Evolutionary conservation across 1,139 yeast species (phyloP).

Genomic region (Hansenula sp.): DNA sequence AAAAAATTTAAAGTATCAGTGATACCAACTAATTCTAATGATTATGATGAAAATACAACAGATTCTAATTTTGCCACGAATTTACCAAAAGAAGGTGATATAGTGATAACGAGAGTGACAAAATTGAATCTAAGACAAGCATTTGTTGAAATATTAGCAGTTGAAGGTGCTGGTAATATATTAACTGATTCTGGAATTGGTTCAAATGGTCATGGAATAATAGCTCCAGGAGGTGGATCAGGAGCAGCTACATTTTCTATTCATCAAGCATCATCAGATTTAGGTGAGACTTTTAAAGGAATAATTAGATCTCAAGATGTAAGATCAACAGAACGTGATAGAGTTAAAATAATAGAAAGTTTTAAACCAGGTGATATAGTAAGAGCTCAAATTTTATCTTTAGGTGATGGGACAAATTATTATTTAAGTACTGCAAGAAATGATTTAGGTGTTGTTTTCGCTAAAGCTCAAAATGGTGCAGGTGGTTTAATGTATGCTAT

Average conservation of each 20-base stretch:
- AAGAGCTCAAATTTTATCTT: constrained; percentile 72
- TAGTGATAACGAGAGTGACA: constrained; percentile 74
- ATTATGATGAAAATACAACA: constrained; percentile 15
- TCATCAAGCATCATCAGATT: constrained; percentile 52
- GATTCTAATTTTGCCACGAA: constrained; percentile 39
- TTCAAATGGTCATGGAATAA: constrained; percentile 44
- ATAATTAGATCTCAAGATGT: constrained; percentile 85
- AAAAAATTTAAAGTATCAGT: constrained; percentile 19
- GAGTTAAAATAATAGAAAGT: constrained; percentile 71
- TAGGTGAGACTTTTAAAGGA: constrained; percentile 91
- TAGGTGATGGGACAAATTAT: constrained; percentile 93
- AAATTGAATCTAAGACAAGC: constrained; percentile 67
- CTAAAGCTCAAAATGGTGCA: constrained; percentile 61
- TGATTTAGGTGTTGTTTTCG: constrained; percentile 92
- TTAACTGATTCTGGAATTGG: constrained; percentile 66
- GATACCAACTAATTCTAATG: constrained; percentile 12
- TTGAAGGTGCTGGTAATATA: constrained; percentile 61
- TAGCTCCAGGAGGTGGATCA: constrained; percentile 53
- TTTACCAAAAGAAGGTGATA: constrained; percentile 81
- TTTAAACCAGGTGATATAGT: constrained; percentile 93
- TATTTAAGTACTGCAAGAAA: constrained; percentile 86
- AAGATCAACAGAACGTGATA: constrained; percentile 86
- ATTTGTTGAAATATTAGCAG: constrained; percentile 75
- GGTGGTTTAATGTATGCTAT: constrained; percentile 85
- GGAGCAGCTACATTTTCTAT: constrained; percentile 45